Conservation (phyloP, 176 grass and related monocot species). For the Oryza glumipatula region DNA sequence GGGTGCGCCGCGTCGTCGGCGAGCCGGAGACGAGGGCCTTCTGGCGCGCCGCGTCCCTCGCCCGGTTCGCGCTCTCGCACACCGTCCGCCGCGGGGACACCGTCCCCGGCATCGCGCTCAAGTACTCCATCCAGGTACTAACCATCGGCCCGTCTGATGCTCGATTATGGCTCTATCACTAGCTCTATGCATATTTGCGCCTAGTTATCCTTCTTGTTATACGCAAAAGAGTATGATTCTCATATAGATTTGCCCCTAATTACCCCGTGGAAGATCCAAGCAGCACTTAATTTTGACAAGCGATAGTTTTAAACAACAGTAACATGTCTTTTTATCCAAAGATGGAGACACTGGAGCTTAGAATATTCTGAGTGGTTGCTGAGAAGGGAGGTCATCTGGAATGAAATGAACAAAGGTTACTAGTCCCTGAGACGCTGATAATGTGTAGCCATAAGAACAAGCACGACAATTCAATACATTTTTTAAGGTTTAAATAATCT, state of each 20-base stretch:
- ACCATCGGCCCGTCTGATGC: neutral
- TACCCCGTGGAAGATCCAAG: neutral
- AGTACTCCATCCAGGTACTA: slow-evolving; percentile 85
- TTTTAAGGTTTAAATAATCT: neutral
- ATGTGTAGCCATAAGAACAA: neutral
- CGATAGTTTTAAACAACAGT: neutral
- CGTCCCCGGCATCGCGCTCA: slow-evolving; percentile 74
- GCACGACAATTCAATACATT: neutral
- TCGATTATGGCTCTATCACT: neutral
- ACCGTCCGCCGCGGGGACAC: slow-evolving; percentile 66
- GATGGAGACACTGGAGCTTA: neutral
- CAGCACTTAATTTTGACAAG: neutral
- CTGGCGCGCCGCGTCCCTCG: slow-evolving; percentile 66
- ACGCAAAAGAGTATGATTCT: neutral
- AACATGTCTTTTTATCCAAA: no score
- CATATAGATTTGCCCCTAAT: neutral
- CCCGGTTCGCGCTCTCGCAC: slow-evolving; percentile 81
- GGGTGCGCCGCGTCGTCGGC: slow-evolving; percentile 64
- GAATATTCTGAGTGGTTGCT: no score
- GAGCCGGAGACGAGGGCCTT: slow-evolving; percentile 67
- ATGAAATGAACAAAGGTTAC: neutral
- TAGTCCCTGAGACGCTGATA: neutral
- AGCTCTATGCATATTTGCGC: neutral
- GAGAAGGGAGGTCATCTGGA: no score
- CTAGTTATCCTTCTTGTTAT: neutral